Evolutionary conservation across 2,329 filamentous ascomycete genomes (phyloP), one percentile per base, ranked within the genome.

Genomic region (Botrytis pseudocinerea): DNA sequence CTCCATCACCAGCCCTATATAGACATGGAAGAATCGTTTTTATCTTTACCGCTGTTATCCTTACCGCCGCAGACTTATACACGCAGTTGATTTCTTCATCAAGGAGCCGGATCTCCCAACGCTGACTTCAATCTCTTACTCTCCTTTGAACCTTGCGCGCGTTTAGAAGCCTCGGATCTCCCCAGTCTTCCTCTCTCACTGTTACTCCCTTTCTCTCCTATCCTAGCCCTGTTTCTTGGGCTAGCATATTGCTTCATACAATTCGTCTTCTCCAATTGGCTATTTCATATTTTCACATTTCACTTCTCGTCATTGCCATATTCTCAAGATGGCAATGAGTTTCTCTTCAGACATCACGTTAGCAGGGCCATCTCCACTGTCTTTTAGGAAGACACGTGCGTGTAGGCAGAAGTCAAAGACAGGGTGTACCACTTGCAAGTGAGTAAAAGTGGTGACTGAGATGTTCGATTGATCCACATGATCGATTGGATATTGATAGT

Each of bases 331-430:
- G 70, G 48, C 63, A 44, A 59, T 54, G 44, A 42, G 20, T 60
- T 72, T 72, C 38, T 48, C 70, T 68, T 72, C 70, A 6, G 38
- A 68, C 4, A 25, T 51, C 22, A 61, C 70, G 35, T 48, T 72
- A 32, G 40, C 42, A 60, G 70, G 62, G 28, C 22, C 51, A 69
- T 32, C 70, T 48, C 18, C 70, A 28, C 40, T 46, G 35, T 35
- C 65, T 35, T 70, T 54, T 44, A 69, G 42, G 38, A 73, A 73
- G 66, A 70, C 79, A 32, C 76, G 79, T 64, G 78, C 78, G 4
- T 79, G 79, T 66, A 79, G 77, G 59, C 78, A 79, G 51, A 73
- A 73, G 28, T 64, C 68, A 40, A 73, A 73, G 48, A 73, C 72
- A 54, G 72, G 72, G 22, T 73, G 72, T 73, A 71, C 68, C 48